Conservation (phyloP, 1,139 yeast species). For the Geotrichum restrictum region DNA sequence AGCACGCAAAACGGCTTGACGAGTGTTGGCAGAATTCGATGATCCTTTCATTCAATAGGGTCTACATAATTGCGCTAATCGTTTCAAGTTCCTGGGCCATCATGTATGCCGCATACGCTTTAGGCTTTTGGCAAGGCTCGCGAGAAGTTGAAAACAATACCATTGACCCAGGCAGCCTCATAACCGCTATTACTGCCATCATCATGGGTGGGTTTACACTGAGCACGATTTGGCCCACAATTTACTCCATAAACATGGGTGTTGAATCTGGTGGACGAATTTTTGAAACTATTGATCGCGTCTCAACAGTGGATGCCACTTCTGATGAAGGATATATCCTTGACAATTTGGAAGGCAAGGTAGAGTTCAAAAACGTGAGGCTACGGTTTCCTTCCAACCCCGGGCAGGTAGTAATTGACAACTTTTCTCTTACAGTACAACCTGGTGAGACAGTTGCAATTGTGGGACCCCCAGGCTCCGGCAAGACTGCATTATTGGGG, state of each 20-base stretch:
- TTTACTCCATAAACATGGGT: slow-evolving; percentile 41
- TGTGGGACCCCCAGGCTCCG: slow-evolving; percentile 96
- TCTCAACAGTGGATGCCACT: slow-evolving; percentile 39
- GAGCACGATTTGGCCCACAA: slow-evolving; percentile 43
- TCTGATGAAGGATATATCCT: slow-evolving; percentile 29
- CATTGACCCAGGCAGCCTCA: slow-evolving; percentile 36
- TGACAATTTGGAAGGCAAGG: slow-evolving; percentile 38
- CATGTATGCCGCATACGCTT: slow-evolving; percentile 40
- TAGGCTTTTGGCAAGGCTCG: slow-evolving; percentile 46
- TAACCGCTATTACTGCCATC: slow-evolving; percentile 41
- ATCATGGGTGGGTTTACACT: slow-evolving; percentile 44
- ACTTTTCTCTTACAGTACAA: slow-evolving; percentile 54
- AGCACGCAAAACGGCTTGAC: slow-evolving; percentile 39
- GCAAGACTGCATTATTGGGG: slow-evolving; percentile 80
- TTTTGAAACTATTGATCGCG: slow-evolving; percentile 44
- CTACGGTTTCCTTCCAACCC: slow-evolving; percentile 85
- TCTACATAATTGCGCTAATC: slow-evolving; percentile 37
- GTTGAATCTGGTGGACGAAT: slow-evolving; percentile 42
- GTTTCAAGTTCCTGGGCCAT: slow-evolving; percentile 39
- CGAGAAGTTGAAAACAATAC: slow-evolving; percentile 38
- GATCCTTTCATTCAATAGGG: slow-evolving; percentile 34
- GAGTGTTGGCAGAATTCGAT: slow-evolving; percentile 32
- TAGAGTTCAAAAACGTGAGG: slow-evolving; percentile 60
- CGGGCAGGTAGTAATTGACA: slow-evolving; percentile 60
- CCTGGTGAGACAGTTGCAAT: slow-evolving; percentile 83